Conservation (phyloP, 2,329 filamentous ascomycete genomes). For the Helotiales sp. region DNA sequence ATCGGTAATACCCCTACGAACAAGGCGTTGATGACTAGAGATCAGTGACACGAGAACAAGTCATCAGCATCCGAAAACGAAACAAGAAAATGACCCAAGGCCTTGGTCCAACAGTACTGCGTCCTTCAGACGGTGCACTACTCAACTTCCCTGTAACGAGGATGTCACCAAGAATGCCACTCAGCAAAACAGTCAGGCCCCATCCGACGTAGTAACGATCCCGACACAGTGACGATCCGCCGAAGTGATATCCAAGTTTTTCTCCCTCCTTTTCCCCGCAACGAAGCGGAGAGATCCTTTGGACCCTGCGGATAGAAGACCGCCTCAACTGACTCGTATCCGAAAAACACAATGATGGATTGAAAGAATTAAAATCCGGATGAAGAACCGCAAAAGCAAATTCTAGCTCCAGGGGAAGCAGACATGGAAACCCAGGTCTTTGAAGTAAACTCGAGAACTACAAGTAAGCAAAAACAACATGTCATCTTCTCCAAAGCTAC, state of each 20-base stretch:
- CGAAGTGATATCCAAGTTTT: constrained; percentile 1
- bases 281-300: not conserved
- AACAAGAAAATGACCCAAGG: constrained; percentile 5
- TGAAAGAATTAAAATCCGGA: not conserved
- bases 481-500: not conserved
- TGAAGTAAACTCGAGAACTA: not conserved
- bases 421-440: not conserved
- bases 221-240: not conserved
- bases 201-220: not conserved
- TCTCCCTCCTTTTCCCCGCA: not conserved
- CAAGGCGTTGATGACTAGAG: not conserved
- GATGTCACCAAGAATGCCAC: not conserved
- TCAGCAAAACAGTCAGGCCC: not conserved
- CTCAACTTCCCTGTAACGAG: not conserved
- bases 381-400: not conserved
- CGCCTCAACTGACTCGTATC: constrained; percentile 2
- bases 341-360: not conserved
- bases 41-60: not conserved
- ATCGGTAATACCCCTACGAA: not conserved
- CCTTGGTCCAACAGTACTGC: not conserved
- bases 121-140: not conserved
- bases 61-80: not conserved
- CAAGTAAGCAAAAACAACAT: not conserved
- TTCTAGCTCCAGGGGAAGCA: not conserved
- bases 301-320: constrained; percentile 5